Evolutionary conservation across 208 protist species (phyloP).

Genomic region (Wallacemonas rigidus): DNA sequence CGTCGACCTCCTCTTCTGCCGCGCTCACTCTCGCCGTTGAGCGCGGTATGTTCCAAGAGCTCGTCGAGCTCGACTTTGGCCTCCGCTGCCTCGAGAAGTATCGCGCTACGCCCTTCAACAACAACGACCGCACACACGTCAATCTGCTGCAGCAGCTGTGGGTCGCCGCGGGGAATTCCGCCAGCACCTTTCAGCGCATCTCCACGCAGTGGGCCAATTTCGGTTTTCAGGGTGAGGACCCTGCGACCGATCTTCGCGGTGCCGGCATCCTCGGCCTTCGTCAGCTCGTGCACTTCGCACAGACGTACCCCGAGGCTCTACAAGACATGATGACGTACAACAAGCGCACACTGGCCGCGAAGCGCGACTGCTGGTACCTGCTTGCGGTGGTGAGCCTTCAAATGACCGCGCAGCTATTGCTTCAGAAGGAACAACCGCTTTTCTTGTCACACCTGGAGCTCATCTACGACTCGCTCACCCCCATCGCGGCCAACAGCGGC

Average conservation of each 20-base stretch:
- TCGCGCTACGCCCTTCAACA: constrained; percentile 66
- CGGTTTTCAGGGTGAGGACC: constrained; percentile 91
- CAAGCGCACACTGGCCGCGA: constrained; percentile 35
- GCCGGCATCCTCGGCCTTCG: constrained; percentile 78
- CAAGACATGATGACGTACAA: constrained; percentile 82
- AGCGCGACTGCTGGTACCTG: constrained; percentile 72
- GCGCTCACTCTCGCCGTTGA: constrained; percentile 24
- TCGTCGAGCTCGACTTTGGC: constrained; percentile 41
- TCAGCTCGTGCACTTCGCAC: constrained; percentile 82
- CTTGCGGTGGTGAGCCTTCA: constrained; percentile 87
- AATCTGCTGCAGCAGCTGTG: constrained; percentile 75
- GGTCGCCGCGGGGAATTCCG: constrained; percentile 47
- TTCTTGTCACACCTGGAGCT: constrained; percentile 66
- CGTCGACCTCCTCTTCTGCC: constrained; percentile 2
- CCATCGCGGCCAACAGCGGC: constrained; percentile 2
- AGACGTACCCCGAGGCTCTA: constrained; percentile 54
- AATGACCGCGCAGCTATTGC: constrained; percentile 71
- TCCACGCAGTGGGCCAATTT: constrained; percentile 66
- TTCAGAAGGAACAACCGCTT: constrained; percentile 58
- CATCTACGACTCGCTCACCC: constrained; percentile 64
- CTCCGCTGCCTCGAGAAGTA: constrained; percentile 59
- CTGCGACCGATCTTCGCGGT: constrained; percentile 87
- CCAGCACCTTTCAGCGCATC: constrained; percentile 37
- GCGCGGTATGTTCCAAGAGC: constrained; percentile 47
- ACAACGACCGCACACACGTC: constrained; percentile 46